Conservation (phyloP, 345 rosid genomes). For the Populus davidiana region DNA sequence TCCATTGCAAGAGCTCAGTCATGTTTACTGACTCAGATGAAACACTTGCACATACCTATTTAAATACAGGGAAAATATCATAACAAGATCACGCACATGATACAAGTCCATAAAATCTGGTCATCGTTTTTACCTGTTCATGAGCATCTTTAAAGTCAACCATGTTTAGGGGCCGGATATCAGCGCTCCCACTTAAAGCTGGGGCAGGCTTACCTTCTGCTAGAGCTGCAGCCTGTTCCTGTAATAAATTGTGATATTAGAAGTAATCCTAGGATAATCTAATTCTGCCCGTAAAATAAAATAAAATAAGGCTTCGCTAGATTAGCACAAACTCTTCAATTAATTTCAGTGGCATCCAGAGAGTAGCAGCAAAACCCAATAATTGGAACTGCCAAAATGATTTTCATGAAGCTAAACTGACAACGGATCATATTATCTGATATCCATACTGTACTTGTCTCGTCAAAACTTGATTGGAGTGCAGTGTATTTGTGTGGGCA, state of each 20-base stretch:
- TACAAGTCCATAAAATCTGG: background rate
- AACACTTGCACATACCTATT: conserved; percentile 84
- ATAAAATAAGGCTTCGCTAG: background rate
- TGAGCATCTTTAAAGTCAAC: conserved; percentile 78
- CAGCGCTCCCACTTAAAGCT: conserved; percentile 59
- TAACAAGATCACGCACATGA: background rate
- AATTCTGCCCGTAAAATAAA: background rate
- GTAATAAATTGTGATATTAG: conserved; percentile 15
- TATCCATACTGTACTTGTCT: background rate
- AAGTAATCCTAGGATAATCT: background rate
- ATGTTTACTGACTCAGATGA: conserved; percentile 79
- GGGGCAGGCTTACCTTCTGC: conserved; percentile 79
- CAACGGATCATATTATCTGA: background rate
- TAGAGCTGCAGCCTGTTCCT: conserved; percentile 70
- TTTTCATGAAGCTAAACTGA: background rate
- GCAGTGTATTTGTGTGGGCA: background rate
- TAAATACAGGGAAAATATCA: background rate
- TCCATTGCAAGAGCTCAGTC: conserved; percentile 82
- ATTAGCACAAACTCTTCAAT: too few relatives aligned
- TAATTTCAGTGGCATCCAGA: background rate
- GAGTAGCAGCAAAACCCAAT: background rate
- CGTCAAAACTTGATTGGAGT: background rate
- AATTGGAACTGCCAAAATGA: background rate
- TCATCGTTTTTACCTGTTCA: conserved; percentile 51
- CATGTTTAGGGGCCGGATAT: conserved; percentile 72